A percentile compares a stretch with the other conserved stretches of the same genome.
These are phyloP conservation scores for Yamadazyma kitorensis DNA, from an alignment of 805 yeast species.

Conservation along the genomic window DNA sequence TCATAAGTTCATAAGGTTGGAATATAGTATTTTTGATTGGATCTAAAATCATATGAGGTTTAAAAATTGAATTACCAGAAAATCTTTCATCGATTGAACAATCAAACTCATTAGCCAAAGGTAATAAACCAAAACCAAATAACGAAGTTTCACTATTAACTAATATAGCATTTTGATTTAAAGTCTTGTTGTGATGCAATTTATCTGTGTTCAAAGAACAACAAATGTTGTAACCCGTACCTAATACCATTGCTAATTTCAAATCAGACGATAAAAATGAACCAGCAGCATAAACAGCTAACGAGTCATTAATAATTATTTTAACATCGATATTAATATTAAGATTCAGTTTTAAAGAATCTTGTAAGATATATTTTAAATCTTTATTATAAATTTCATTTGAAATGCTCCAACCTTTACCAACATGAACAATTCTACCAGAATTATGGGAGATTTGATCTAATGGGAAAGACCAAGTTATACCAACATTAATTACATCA, in stretches of 20 bases:
- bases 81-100: constrained; percentile 29
- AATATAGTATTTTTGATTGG: constrained; percentile 27
- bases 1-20: constrained; percentile 56
- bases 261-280: constrained; percentile 32
- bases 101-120: constrained; percentile 38
- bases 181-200: constrained; percentile 14
- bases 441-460: constrained; percentile 38
- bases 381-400: constrained; percentile 41
- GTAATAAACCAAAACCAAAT: constrained; percentile 43
- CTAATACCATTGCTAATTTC: constrained; percentile 57
- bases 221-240: constrained; percentile 66
- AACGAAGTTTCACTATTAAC: constrained; percentile 55
- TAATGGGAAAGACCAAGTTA: constrained; percentile 40
- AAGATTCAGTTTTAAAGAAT: constrained; percentile 20
- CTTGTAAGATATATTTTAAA: constrained; percentile 40
- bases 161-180: constrained; percentile 20
- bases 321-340: constrained; percentile 34
- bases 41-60: constrained; percentile 28
- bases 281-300: constrained; percentile 63
- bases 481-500: constrained; percentile 12
- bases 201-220: constrained; percentile 27
- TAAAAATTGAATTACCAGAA: constrained; percentile 12
- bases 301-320: constrained; percentile 58
- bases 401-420: constrained; percentile 57
- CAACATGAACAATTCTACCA: constrained; percentile 49